Evolutionary conservation across 73 alveolate genomes (phyloP).

Genomic region (Paramecium biaurelia): DNA sequence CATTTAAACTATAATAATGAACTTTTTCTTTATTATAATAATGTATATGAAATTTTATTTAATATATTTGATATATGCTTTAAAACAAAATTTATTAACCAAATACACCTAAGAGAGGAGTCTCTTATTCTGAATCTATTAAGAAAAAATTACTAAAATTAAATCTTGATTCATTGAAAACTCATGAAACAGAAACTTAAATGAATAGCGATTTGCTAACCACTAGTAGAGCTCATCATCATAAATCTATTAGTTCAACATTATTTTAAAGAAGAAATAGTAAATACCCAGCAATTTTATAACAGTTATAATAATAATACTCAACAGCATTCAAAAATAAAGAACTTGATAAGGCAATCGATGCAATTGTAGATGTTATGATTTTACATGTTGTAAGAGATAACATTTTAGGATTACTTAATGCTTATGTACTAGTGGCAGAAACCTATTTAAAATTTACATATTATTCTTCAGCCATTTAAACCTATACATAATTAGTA

Average conservation of each 20-base stretch:
- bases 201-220: neutral
- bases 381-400: neutral
- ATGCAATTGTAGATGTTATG: slow-evolving; percentile 30
- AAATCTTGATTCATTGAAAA: neutral
- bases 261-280: neutral
- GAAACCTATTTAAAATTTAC: slow-evolving; percentile 4
- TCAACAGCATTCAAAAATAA: neutral
- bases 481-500: neutral
- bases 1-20: neutral
- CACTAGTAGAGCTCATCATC: neutral
- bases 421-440: neutral
- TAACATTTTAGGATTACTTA: neutral
- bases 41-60: neutral
- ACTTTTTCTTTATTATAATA: neutral
- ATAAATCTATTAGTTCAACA: neutral
- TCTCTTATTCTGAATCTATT: neutral
- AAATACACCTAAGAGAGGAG: slow-evolving; percentile 1
- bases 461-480: slow-evolving; percentile 9
- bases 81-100: slow-evolving; percentile 32
- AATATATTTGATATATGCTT: neutral
- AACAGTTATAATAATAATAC: neutral
- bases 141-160: neutral
- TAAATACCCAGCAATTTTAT: neutral
- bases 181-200: slow-evolving; percentile 20
- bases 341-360: slow-evolving; percentile 37